These are phyloP conservation scores for Kondoa malvinella DNA, from an alignment of 768 basidiomycete species.

Conservation along the genomic window DNA sequence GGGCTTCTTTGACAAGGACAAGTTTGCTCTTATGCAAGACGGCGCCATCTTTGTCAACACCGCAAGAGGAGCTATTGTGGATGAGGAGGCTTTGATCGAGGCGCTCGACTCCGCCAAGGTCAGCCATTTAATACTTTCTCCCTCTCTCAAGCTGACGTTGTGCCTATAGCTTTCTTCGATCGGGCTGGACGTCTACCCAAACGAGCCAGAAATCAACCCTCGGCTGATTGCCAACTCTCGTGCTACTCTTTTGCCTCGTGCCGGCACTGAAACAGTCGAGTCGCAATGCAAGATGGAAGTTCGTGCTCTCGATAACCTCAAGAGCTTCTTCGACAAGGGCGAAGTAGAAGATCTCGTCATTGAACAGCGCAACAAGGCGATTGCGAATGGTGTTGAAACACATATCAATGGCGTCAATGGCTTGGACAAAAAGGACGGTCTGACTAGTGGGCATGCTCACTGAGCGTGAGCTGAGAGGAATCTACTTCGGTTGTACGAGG, in stretches of 20 bases:
- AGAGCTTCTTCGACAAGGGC: conserved; percentile 19
- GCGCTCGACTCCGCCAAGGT: conserved; percentile 79
- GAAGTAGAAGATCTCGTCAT: conserved; percentile 11
- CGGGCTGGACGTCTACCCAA: conserved; percentile 37
- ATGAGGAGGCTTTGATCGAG: conserved; percentile 68
- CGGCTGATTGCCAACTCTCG: conserved; percentile 63
- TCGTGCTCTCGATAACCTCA: conserved; percentile 59
- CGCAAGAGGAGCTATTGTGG: conserved; percentile 65
- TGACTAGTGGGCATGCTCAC: too few species aligned
- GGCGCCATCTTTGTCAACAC: conserved; percentile 25
- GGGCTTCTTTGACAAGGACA: conserved; percentile 16
- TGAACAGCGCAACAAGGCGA: too few species aligned
- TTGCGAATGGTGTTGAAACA: too few species aligned
- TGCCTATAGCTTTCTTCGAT: conserved; percentile 18
- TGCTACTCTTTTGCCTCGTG: conserved; percentile 71
- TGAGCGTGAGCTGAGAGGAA: too few species aligned
- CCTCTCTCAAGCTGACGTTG: background rate
- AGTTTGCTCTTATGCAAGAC: conserved; percentile 24
- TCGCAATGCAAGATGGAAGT: conserved; percentile 68
- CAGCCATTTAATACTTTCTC: conserved; percentile 28
- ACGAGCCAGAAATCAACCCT: conserved; percentile 66
- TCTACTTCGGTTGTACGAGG: too few species aligned
- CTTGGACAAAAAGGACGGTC: too few species aligned
- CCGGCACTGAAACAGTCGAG: conserved; percentile 76
- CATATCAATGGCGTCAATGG: too few species aligned